Percentiles rank a stretch among this genome's conserved stretches.
Conservation (phyloP, 306 rosid species). For the Ziziphus jujuba region DNA sequence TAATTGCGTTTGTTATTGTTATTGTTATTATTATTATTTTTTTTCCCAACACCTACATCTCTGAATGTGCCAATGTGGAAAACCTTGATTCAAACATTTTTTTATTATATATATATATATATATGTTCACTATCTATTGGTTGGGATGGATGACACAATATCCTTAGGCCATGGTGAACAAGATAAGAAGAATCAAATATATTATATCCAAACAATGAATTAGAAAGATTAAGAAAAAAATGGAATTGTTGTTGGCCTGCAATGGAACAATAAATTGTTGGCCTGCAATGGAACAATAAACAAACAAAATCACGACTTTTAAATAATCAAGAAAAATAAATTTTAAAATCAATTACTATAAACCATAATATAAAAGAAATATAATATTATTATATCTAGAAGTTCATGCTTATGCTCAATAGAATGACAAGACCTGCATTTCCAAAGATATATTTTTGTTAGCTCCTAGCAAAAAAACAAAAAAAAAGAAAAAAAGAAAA, state of each 20-base stretch:
- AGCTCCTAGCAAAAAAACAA: no score
- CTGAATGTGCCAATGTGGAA: no score
- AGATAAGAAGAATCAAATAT: not conserved
- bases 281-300: constrained; percentile 28
- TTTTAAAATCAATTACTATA: constrained; percentile 15
- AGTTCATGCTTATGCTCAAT: constrained; percentile 12
- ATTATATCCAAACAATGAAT: not conserved
- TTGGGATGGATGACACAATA: not conserved
- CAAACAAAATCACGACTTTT: constrained; percentile 1
- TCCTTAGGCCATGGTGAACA: not conserved
- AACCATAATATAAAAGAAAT: not conserved
- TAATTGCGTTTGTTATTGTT: no score
- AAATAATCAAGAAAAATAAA: constrained; percentile 9
- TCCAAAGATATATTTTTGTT: constrained; percentile 15
- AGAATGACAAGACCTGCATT: constrained; percentile 25
- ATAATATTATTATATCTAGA: not conserved
- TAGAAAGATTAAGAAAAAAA: not conserved
- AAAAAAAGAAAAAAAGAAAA: no score
- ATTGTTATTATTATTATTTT: no score
- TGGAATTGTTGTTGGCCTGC: constrained; percentile 34
- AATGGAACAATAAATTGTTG: constrained; percentile 21
- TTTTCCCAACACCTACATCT: no score
- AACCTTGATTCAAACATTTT: no score
- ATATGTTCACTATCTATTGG: not conserved
- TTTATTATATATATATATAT: no score